Evolutionary conservation across 306 rosid genomes (phyloP).

Genomic region (Lathyrus oleraceus): DNA sequence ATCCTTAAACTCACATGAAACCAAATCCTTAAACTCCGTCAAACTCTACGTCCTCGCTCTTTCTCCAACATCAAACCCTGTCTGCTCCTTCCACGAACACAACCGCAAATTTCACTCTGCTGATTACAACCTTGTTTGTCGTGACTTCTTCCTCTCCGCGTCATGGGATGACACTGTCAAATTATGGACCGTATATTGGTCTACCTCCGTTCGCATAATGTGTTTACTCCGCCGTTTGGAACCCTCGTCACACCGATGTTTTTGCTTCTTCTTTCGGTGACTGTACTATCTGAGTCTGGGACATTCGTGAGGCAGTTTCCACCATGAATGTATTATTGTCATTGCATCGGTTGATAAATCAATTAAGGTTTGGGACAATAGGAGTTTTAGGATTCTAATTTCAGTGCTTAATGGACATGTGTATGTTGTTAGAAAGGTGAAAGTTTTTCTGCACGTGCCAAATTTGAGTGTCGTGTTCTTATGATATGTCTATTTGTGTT

Average conservation of each 20-base stretch:
- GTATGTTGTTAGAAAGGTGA: constrained; percentile 75
- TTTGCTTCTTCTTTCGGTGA: constrained; percentile 96
- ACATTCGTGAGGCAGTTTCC: constrained; percentile 79
- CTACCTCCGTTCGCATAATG: constrained; percentile 80
- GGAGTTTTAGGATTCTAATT: too few species aligned
- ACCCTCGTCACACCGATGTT: constrained; percentile 86
- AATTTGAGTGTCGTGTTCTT: constrained; percentile 71
- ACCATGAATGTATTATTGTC: constrained; percentile 87
- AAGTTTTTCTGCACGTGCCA: constrained; percentile 73
- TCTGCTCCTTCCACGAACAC: constrained; percentile 92
- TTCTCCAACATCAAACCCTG: constrained; percentile 71
- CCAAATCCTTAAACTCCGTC: constrained; percentile 67
- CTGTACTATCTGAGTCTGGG: constrained; percentile 86
- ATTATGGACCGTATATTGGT: constrained; percentile 88
- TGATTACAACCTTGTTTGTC: constrained; percentile 89
- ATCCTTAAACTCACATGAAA: not conserved
- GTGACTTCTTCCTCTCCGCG: constrained; percentile 84
- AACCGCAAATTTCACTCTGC: constrained; percentile 81
- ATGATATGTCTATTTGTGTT: constrained; percentile 85
- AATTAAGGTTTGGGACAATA: too few species aligned
- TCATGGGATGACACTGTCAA: constrained; percentile 91
- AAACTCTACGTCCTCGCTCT: constrained; percentile 82
- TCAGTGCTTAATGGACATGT: too few species aligned
- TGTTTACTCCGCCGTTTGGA: constrained; percentile 90
- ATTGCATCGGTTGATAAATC: too few species aligned